Base-by-base conservation (phyloP, 768 basidiomycete genomes). In the Leucogyrophana mollusca region DNA sequence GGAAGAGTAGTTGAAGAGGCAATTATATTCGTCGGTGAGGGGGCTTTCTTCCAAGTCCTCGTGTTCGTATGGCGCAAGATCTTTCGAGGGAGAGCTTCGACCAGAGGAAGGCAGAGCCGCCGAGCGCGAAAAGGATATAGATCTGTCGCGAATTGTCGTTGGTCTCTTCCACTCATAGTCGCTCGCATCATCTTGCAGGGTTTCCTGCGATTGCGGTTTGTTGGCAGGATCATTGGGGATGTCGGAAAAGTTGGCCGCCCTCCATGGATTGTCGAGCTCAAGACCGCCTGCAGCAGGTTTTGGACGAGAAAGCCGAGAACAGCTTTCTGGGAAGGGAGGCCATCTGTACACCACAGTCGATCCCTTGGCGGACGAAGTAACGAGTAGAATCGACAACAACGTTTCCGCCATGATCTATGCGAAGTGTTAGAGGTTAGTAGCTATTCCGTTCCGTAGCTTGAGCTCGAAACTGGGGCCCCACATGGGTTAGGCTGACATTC, bases 311-410 rank as follows among this genome's bases (percentile, higher is more conserved):
- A 95, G 78, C 46, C 94, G 77, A 4, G 83, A 74, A 4, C 81
- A 75, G 1, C 80, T 68, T 10, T 68, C 56, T 11, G 91, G 90
- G 11, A 71, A 73, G 11, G 90, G 85, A 0, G 94, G 94, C 87
- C 91, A 95, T 51, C 88, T 76, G 61, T 84, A 93, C 43, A 91
- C 85, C 4, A 93, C 68, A 53, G 73, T 85, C 9, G 84, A 80
- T 21, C 87, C 90, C 57, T 84, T 88, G 6, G 89, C 83, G 8
- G 91, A 93, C 10, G 85, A 84, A 4, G 90, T 90, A 34, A 92
- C 88, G 27, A 96, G 79, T 4, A 94, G 67, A 50, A 95, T 73
- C 9, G 90, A 85, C 38, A 94, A 71, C 24, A 96, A 76, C 2
- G 83, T 83, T 65, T 89, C 85, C 33, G 85, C 83, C 87, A 90